These are phyloP conservation scores for Colletotrichum orbiculare DNA, from an alignment of 2,329 filamentous ascomycete species.

Conservation along the genomic window DNA sequence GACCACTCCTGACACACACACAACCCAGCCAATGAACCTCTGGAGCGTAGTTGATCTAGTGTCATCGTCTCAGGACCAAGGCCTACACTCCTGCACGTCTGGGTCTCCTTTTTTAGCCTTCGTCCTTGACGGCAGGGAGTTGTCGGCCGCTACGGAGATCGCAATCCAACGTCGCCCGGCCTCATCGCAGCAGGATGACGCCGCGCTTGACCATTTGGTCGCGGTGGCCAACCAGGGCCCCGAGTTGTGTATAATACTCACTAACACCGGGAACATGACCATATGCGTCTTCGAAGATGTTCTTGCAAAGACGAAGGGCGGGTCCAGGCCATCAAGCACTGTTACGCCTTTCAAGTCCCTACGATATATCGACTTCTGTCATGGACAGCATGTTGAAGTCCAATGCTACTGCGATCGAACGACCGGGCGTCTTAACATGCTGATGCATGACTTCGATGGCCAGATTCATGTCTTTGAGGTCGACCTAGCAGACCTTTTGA, in stretches of 20 bases:
- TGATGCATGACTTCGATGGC: slow-evolving; percentile 88
- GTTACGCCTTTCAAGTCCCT: slow-evolving; percentile 78
- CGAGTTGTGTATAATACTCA: slow-evolving; percentile 87
- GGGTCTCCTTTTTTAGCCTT: slow-evolving; percentile 61
- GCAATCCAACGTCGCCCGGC: slow-evolving; percentile 67
- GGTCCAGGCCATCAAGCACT: slow-evolving; percentile 80
- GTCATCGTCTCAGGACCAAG: slow-evolving; percentile 69
- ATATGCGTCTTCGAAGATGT: slow-evolving; percentile 94
- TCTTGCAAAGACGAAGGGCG: slow-evolving; percentile 71
- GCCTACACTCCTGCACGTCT: slow-evolving; percentile 30
- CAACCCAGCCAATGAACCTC: slow-evolving; percentile 77
- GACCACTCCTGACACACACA: slow-evolving; percentile 79
- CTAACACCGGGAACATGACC: slow-evolving; percentile 87
- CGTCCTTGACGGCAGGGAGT: slow-evolving; percentile 84
- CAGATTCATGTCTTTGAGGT: slow-evolving; percentile 84
- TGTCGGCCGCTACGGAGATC: slow-evolving; percentile 80
- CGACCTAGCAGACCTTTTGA: slow-evolving; percentile 82
- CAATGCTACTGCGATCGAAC: slow-evolving; percentile 76
- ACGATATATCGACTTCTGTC: slow-evolving; percentile 58
- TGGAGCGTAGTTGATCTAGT: slow-evolving; percentile 85
- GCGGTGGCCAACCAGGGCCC: slow-evolving; percentile 86
- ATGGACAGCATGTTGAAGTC: slow-evolving; percentile 70
- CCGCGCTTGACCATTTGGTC: slow-evolving; percentile 85
- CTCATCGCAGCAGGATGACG: slow-evolving; percentile 52
- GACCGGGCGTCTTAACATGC: slow-evolving; percentile 74